A percentile compares a stretch with the other conserved stretches of the same genome.
Evolutionary conservation across 371 early-diverging fungal genomes (phyloP).

Genomic region (Mortierella sp.): DNA sequence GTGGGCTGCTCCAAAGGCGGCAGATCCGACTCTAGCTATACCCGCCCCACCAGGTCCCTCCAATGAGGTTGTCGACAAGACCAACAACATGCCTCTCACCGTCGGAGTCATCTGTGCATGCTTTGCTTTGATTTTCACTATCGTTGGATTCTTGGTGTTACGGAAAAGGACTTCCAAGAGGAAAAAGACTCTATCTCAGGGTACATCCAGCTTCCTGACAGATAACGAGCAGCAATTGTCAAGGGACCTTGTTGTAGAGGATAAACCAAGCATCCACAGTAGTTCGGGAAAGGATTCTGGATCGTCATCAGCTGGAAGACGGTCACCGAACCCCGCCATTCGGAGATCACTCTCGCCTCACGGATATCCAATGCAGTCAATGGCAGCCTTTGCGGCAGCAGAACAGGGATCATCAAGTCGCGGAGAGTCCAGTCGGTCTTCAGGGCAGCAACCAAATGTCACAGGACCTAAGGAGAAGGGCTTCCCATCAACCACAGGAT

Average conservation of each 20-base stretch:
- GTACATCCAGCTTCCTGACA: constrained; percentile 13
- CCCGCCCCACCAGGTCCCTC: neutral
- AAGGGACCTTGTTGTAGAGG: constrained; percentile 11
- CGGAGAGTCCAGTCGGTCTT: constrained; percentile 33
- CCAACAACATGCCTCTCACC: constrained; percentile 33
- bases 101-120: constrained; percentile 43
- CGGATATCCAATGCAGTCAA: constrained; percentile 35
- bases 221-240: constrained; percentile 14
- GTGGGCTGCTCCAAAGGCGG: constrained; percentile 32
- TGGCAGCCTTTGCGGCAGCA: constrained; percentile 12
- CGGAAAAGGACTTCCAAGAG: constrained; percentile 17
- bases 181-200: constrained; percentile 3
- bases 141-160: constrained; percentile 36
- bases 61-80: constrained; percentile 1
- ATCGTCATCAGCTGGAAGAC: constrained; percentile 21
- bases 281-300: constrained; percentile 20
- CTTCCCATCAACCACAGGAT: constrained; percentile 1
- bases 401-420: neutral
- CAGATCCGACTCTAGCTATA: neutral
- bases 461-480: constrained; percentile 13
- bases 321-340: constrained; percentile 14
- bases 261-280: constrained; percentile 18
- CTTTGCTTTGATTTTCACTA: constrained; percentile 28
- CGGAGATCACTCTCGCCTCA: constrained; percentile 21
- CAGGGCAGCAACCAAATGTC: constrained; percentile 12